These are phyloP conservation scores for Danielia reshetovae DNA, from an alignment of 805 yeast genomes.

Conservation along the genomic window DNA sequence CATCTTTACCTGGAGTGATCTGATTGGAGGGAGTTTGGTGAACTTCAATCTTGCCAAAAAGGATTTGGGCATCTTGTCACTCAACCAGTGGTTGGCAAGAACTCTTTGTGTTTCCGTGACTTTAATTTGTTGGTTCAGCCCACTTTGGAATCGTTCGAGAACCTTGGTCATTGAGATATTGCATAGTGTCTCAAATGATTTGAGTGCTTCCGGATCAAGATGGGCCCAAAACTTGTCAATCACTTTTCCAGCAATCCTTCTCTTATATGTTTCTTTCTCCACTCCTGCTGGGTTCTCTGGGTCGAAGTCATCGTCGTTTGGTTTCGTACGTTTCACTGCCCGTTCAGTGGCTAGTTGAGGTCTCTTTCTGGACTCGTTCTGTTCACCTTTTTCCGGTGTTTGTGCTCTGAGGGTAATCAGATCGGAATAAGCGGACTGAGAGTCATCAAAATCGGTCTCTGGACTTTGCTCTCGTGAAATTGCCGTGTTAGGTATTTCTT, in stretches of 20 bases:
- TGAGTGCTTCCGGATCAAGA: constrained; percentile 8
- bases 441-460: constrained; percentile 8
- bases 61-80: constrained; percentile 10
- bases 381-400: constrained; percentile 4
- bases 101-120: constrained; percentile 14
- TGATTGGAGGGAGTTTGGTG: constrained; percentile 16
- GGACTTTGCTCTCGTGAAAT: constrained; percentile 14
- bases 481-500: no score
- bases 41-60: constrained; percentile 14
- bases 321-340: constrained; percentile 5
- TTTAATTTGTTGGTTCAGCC: constrained; percentile 6
- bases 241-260: constrained; percentile 9
- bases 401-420: no score
- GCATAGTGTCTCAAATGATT: constrained; percentile 10
- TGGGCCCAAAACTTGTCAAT: constrained; percentile 16
- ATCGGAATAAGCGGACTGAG: no score
- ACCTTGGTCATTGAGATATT: constrained; percentile 9
- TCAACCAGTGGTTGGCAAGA: constrained; percentile 15
- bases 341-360: constrained; percentile 4
- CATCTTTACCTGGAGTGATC: constrained; percentile 11
- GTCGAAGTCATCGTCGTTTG: constrained; percentile 1
- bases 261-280: constrained; percentile 5
- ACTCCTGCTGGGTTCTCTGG: constrained; percentile 3
- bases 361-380: constrained; percentile 1
- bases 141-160: constrained; percentile 10